Evolutionary conservation across 345 rosid species (phyloP), one percentile per base, ranked within the genome.

Genomic region (Excoecaria agallocha): DNA sequence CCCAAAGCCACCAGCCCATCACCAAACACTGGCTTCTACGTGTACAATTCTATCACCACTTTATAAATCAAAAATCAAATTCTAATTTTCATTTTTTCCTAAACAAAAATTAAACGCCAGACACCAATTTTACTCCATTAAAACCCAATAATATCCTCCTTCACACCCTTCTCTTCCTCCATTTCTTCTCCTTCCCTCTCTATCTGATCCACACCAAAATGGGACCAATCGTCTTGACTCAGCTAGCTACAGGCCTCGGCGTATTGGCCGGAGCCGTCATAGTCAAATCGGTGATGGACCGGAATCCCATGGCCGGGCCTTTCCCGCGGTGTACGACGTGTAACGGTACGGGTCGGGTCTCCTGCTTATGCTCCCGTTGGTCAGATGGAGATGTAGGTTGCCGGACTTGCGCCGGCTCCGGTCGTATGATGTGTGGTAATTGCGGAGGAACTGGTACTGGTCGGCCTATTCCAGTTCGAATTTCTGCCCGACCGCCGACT

Each of bases 361-460:
- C 84, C 1, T 94, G 98, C 52, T 61, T 91, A 30, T 94, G 98
- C 59, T 78, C 92, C 4, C 86, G 94, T 1, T 94, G 98, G 98
- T 92, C 98, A 46, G 98, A 94, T 64, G 94, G 95, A 10, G 98
- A 94, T 68, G 84, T 81, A 13, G 98, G 98, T 0, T 94, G 98
- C 82, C 85, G 96, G 58, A 87, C 89, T 55, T 92, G 98, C 73
- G 80, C 98, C 4, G 98, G 98, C 64, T 94, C 98, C 5, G 97
- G 98, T 68, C 91, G 94, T 49, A 87, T 70, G 85, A 79, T 84
- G 39, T 92, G 98, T 70, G 86, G 74, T 77, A 94, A 89, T 80
- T 94, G 98, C 60, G 98, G 98, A 0, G 98, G 98, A 37, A 76
- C 93, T 0, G 98, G 98, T 48, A 89, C 94, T 0, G 98, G 98